Percentiles rank a stretch among this genome's conserved stretches.
Evolutionary conservation across 2,329 filamentous ascomycete genomes (phyloP).

Genomic region (Aureobasidium sp.): DNA sequence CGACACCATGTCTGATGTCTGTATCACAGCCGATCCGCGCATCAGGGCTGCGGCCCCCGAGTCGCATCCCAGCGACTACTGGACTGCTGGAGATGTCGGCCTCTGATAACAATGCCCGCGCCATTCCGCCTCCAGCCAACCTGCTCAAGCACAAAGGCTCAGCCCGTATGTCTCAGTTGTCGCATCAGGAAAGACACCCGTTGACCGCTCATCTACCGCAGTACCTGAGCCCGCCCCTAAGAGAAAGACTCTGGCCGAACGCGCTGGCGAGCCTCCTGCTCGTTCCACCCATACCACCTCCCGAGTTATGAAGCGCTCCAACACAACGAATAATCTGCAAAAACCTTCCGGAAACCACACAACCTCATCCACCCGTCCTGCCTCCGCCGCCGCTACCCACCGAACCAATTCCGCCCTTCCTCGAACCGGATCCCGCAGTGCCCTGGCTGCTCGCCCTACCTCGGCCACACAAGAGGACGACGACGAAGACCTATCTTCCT

Average conservation of each 20-base stretch:
- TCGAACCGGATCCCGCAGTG: constrained; percentile 19
- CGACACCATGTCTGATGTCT: not conserved
- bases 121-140: constrained; percentile 31
- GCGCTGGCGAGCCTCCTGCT: constrained; percentile 35
- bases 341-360: constrained; percentile 17
- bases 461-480: not conserved
- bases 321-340: constrained; percentile 17
- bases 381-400: constrained; percentile 15
- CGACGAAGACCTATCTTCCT: constrained; percentile 26
- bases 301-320: constrained; percentile 1
- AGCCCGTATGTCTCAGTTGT: constrained; percentile 32
- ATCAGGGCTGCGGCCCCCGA: constrained; percentile 30
- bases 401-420: constrained; percentile 11
- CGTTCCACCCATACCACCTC: constrained; percentile 1
- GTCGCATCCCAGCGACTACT: constrained; percentile 24
- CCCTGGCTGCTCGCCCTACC: constrained; percentile 3
- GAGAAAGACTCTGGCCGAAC: constrained; percentile 43
- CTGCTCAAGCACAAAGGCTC: constrained; percentile 45
- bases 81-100: constrained; percentile 44
- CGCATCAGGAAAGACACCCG: constrained; percentile 17
- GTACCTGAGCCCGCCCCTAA: constrained; percentile 42
- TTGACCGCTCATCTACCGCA: constrained; percentile 21
- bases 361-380: constrained; percentile 9
- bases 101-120: constrained; percentile 46
- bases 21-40: not conserved